Conservation (phyloP, 257 asterid species). For the Sherardia arvensis region DNA sequence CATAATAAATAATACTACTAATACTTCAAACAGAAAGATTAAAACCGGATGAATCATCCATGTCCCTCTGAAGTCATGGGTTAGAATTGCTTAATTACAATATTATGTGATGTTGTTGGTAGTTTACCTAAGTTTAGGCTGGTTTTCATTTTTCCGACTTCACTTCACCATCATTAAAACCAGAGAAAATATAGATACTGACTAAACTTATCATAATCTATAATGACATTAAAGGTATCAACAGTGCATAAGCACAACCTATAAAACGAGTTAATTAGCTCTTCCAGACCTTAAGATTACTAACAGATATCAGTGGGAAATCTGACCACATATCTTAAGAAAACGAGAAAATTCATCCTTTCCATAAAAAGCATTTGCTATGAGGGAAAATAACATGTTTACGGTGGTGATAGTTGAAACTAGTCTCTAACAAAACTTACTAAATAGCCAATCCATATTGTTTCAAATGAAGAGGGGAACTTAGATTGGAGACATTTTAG, state of each 20-base stretch:
- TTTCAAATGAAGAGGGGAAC: background rate
- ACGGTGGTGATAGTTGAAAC: background rate
- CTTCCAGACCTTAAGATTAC: background rate
- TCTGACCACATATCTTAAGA: background rate
- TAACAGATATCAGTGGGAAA: background rate
- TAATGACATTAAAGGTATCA: background rate
- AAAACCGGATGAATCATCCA: background rate
- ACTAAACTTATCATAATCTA: background rate
- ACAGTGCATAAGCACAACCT: background rate
- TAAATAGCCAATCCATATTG: background rate
- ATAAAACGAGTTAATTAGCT: background rate
- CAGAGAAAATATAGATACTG: background rate
- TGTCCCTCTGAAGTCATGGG: background rate
- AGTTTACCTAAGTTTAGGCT: background rate
- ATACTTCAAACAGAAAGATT: background rate
- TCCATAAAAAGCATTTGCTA: background rate
- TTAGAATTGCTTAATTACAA: background rate
- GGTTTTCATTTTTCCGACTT: background rate
- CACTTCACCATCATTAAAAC: background rate
- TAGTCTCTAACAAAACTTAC: background rate
- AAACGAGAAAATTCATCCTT: background rate
- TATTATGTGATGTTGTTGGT: background rate
- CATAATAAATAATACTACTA: background rate
- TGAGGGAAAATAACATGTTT: background rate
- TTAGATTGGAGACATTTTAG: background rate